These are phyloP conservation scores for Pecoramyces ruminantium DNA, from an alignment of 192 early-diverging fungal genomes.

Conservation along the genomic window DNA sequence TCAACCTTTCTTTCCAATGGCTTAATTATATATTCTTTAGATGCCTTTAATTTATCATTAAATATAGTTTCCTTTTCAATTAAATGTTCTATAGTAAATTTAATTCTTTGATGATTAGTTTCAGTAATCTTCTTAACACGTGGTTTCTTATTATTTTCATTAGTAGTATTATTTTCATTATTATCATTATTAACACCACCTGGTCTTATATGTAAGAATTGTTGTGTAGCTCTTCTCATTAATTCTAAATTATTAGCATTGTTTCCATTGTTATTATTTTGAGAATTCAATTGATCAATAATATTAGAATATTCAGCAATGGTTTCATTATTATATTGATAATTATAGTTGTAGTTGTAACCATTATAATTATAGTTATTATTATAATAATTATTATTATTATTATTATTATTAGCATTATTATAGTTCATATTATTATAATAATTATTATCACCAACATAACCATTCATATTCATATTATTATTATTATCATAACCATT, in stretches of 20 bases:
- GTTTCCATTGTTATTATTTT: no score
- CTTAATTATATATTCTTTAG: neutral
- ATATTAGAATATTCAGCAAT: neutral
- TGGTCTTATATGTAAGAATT: no score
- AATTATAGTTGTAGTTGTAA: neutral
- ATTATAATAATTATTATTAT: neutral
- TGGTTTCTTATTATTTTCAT: neutral
- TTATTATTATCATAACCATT: no score
- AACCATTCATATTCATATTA: no score
- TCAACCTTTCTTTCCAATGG: neutral
- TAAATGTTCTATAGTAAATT: neutral
- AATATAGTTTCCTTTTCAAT: neutral
- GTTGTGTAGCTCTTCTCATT: no score
- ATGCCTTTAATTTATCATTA: neutral
- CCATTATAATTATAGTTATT: neutral
- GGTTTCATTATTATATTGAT: neutral
- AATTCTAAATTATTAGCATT: no score
- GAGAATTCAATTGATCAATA: neutral
- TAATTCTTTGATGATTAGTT: neutral
- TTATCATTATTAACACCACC: no score
- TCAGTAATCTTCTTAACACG: neutral
- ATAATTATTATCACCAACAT: no score
- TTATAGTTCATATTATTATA: no score
- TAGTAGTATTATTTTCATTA: no score
- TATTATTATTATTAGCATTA: no score